Base-by-base conservation (phyloP, 352 stramenopile species). In the Globisporangium viniferum region DNA sequence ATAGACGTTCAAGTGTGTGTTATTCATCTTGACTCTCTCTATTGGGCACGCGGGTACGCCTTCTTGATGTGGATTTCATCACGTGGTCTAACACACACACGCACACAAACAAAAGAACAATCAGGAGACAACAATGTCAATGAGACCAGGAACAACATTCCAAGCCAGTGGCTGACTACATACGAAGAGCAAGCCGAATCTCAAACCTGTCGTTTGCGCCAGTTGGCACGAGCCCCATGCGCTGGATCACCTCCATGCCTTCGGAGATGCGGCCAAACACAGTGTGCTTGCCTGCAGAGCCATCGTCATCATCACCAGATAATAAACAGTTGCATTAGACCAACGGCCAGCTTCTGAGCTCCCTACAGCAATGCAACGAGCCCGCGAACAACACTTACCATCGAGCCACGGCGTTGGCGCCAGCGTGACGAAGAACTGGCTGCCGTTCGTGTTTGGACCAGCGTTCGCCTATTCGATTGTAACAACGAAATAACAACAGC, bases 401-500 rank as follows among this genome's bases (percentile, higher is more conserved):
- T 98, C 94, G 20, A 98, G 80, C 92, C 92, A 98, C 14, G 94
- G 94, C 31, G 93, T 98, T 24, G 93, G 92, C 18, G 90, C 94
- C 31, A 98, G 74, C 27, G 94, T 98, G 66, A 98, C 88, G 78
- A 98, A 98, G 72, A 98, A 98, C 74, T 98, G 93, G 59, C 87
- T 97, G 61, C 91, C 91, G 65, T 98, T 98, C 51, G 92, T 97
- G 67, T 97, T 96, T 2, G 89, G 88, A 1, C 92, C 92, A 15
- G 92, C 86, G 53, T 98, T 98, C 39, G 92, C 92, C 88, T 96
- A 56, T 24, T 44, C 18, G 1, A 9, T 12, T 24, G 35, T 5
- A 31, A 10, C 24, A 53, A 6, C 18, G 31, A 33, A 8, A 44
- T 15, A 20, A 56, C 15, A 31, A 35, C 14, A 59, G 7, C 8